Percentiles rank a stretch among this genome's conserved stretches.
These are phyloP conservation scores for Phytophthora citricola DNA, from an alignment of 352 stramenopile species.

Conservation along the genomic window DNA sequence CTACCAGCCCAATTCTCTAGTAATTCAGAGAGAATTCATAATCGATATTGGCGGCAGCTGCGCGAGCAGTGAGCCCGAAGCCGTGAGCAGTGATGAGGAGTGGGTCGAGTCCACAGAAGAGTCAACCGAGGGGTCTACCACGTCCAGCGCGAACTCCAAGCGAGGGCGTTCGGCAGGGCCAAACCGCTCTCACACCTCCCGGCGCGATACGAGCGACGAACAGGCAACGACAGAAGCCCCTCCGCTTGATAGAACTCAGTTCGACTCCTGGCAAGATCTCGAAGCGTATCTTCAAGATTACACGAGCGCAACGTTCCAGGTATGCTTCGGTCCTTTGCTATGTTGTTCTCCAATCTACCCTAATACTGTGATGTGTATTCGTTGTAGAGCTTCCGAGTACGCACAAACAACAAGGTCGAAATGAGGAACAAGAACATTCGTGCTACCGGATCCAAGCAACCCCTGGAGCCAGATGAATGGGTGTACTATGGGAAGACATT, in stretches of 20 bases:
- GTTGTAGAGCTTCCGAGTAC: conserved; percentile 6
- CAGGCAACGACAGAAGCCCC: neutral
- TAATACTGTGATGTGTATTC: neutral
- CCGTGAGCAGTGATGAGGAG: neutral
- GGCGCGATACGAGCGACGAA: neutral
- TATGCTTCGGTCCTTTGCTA: neutral
- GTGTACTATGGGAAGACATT: conserved; percentile 16
- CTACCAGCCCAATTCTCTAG: too few species aligned
- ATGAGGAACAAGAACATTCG: conserved; percentile 11
- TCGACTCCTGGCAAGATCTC: neutral
- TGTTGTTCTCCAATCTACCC: neutral
- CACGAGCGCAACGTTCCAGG: neutral
- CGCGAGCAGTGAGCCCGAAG: too few species aligned
- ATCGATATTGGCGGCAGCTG: too few species aligned
- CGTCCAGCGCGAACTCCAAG: neutral
- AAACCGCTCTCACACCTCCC: neutral
- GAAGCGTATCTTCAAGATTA: neutral
- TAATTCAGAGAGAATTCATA: too few species aligned
- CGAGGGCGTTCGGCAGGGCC: neutral
- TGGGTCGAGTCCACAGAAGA: neutral
- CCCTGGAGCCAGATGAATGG: conserved; percentile 5
- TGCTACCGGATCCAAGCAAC: neutral
- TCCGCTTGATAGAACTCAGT: neutral
- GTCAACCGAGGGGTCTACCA: neutral
- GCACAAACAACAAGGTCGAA: conserved; percentile 17